Conservation (phyloP, 2,329 filamentous ascomycete species). For the Colletotrichum liaoningense region DNA sequence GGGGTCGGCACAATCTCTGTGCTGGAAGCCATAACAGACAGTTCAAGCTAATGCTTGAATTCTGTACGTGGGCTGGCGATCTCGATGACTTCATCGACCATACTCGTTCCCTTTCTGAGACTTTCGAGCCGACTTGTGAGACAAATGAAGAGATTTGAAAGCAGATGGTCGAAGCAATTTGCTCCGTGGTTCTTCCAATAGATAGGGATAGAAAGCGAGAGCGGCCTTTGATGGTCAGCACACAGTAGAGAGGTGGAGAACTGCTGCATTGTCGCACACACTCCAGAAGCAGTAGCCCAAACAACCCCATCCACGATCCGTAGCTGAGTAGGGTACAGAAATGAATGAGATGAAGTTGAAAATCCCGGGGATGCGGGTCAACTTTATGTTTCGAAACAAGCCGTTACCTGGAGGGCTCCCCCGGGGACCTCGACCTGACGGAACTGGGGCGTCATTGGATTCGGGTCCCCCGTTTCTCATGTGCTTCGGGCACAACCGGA, state of each 20-base stretch:
- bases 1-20: not conserved
- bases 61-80: no score
- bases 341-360: not conserved
- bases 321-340: no score
- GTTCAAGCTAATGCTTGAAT: no score
- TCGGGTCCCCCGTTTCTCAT: not conserved
- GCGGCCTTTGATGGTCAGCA: not conserved
- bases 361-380: not conserved
- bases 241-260: not conserved
- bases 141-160: not conserved
- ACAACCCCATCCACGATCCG: no score
- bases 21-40: no score
- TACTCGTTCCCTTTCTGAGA: no score
- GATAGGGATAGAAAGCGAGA: not conserved
- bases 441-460: not conserved
- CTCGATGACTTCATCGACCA: no score
- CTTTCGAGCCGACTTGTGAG: no score
- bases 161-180: not conserved
- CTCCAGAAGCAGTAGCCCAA: no score
- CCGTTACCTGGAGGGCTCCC: not conserved
- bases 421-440: not conserved
- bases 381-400: conserved; percentile 1
- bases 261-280: not conserved
- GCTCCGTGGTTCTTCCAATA: not conserved
- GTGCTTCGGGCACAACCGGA: conserved; percentile 11